Evolutionary conservation across 2,329 filamentous ascomycete species (phyloP), one percentile per base, ranked within the genome.

Genomic region (Hymenoscyphus fraxineus): DNA sequence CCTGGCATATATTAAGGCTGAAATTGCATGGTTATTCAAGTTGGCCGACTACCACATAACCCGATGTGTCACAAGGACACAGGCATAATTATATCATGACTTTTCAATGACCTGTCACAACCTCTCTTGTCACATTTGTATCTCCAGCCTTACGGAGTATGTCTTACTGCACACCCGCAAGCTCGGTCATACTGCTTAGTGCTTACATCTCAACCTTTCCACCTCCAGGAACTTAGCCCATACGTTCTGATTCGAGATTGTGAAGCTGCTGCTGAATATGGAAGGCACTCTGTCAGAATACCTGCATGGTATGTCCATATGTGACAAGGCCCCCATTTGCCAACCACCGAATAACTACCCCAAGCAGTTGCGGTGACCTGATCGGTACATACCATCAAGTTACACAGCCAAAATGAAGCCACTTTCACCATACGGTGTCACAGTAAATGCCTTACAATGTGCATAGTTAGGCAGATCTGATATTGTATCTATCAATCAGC

Each of bases 151-250:
- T 67, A 61, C 59, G 47, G 47, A 54, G 47, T 31, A 62, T 65
- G 56, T 66, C 56, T 62, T 47, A 55, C 59, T 51, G 59, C 55
- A 60, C n/a, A 55, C 67, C 61, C 64, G 64, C 62, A 58, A 44
- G 19, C 56, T 70, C 61, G 60, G 19, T 65, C 58, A 22, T 63
- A 61, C 60, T 44, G 35, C 66, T 63, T 73, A 73, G 72, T 71
- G 72, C 72, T 73, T 72, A 73, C 70, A 63, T 40, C 68, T 68
- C 72, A 69, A 68, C 65, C 66, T 66, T 70, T 58, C 66, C 40
- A 64, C 60, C 66, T 65, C 67, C 27, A 27, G 60, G 61, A 61
- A 44, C 65, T 65, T 60, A 68, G 65, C 65, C 66, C 68, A 65
- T 10, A 19, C 19, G 44, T 63, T 59, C 39, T 54, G 61, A 64